Conservation (phyloP, 495 filamentous ascomycete genomes). For the Hypoxylon fragiforme region DNA sequence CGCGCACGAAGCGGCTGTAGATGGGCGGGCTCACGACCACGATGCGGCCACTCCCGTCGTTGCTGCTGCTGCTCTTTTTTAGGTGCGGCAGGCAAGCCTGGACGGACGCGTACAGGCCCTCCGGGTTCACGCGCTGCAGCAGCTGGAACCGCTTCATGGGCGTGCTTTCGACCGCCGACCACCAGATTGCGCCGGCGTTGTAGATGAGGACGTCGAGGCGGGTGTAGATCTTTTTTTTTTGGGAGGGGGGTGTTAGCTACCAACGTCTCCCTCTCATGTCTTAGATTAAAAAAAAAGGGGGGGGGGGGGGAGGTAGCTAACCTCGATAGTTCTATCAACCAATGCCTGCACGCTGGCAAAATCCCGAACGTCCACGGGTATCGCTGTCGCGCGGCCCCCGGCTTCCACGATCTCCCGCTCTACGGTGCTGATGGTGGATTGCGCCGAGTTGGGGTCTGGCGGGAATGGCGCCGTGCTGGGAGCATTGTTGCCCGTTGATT, state of each 20-base stretch:
- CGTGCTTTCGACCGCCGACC: conserved; percentile 73
- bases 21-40: conserved; percentile 85
- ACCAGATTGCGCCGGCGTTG: conserved; percentile 88
- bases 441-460: conserved; percentile 76
- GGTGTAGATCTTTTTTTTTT: conserved; percentile 50
- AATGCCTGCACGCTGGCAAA: conserved; percentile 63
- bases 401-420: conserved; percentile 73
- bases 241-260: background rate
- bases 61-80: too few relatives aligned
- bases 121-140: conserved; percentile 80
- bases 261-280: too few relatives aligned
- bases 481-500: conserved; percentile 71
- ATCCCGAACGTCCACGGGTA: conserved; percentile 72
- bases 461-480: conserved; percentile 63
- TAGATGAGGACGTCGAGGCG: conserved; percentile 76
- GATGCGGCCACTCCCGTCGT: conserved; percentile 61
- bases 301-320: conserved; percentile 12
- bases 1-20: conserved; percentile 80
- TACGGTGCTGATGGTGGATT: conserved; percentile 84
- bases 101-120: conserved; percentile 71
- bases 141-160: conserved; percentile 79
- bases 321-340: conserved; percentile 62
- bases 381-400: conserved; percentile 65
- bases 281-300: background rate
- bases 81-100: conserved; percentile 67